phyloP scores from a whole-genome alignment of 345 rosid species.

The Populus ilicifolia region DNA sequence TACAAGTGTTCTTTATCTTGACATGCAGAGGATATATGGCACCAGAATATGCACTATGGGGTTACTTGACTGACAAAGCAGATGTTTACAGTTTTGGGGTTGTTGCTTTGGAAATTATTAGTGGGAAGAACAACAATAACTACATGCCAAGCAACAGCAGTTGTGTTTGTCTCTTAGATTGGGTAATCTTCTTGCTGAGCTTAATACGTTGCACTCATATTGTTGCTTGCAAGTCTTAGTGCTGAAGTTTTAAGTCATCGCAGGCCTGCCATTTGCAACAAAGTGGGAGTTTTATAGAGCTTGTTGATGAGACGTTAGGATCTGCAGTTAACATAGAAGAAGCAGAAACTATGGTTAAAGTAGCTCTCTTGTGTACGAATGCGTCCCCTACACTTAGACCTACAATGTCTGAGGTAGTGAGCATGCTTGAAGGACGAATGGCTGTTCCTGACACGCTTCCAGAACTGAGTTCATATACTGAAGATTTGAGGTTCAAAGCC shows the following conservation, averaged over 20 bases:
- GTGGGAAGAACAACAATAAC: slow-evolving; percentile 21
- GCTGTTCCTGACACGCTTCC: slow-evolving; percentile 12
- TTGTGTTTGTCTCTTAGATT: slow-evolving; percentile 28
- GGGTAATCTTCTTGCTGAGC: slow-evolving; percentile 13
- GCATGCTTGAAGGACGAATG: slow-evolving; percentile 23
- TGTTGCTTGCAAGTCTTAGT: not conserved
- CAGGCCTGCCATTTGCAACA: slow-evolving; percentile 29
- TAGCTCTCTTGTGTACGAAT: slow-evolving; percentile 26
- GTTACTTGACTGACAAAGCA: slow-evolving; percentile 25
- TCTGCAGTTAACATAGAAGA: slow-evolving; percentile 9
- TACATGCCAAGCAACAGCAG: slow-evolving; percentile 14
- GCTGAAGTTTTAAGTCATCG: not conserved
- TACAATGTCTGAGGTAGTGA: slow-evolving; percentile 27
- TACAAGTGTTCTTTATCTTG: not conserved
- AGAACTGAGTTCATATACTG: not conserved
- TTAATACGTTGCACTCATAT: not conserved
- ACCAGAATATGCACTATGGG: slow-evolving; percentile 35
- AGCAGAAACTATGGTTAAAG: slow-evolving; percentile 24
- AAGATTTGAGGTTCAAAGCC: slow-evolving; percentile 30
- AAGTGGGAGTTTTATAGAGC: slow-evolving; percentile 11
- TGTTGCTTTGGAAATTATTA: slow-evolving; percentile 22
- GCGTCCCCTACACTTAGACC: slow-evolving; percentile 25
- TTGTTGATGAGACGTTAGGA: slow-evolving; percentile 19
- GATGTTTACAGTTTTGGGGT: slow-evolving; percentile 36
- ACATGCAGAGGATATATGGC: slow-evolving; percentile 33